phyloP scores from a whole-genome alignment of 2,329 filamentous ascomycete species.

The Ophiostoma triangulosporum region DNA sequence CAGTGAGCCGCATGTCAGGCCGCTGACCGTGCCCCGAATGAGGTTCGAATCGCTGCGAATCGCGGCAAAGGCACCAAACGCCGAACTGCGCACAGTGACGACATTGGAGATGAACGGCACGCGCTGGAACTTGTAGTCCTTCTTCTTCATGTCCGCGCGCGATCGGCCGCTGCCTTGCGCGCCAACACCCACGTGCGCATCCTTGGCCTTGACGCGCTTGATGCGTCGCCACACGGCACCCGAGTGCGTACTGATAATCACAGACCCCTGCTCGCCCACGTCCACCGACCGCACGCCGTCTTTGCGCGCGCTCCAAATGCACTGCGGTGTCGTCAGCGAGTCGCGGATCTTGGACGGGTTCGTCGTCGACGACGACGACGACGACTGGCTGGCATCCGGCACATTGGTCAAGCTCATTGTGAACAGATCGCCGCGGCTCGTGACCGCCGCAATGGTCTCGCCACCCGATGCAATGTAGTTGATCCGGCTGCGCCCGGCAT shows the following conservation, averaged over 20 bases:
- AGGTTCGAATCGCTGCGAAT: constrained; percentile 69
- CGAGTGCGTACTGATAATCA: constrained; percentile 85
- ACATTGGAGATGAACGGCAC: constrained; percentile 80
- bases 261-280: constrained; percentile 83
- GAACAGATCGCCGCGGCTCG: constrained; percentile 73
- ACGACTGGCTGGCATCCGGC: constrained; percentile 41
- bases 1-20: no score
- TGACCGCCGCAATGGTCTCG: constrained; percentile 82
- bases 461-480: constrained; percentile 69
- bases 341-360: constrained; percentile 84
- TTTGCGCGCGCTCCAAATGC: constrained; percentile 82
- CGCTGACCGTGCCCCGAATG: constrained; percentile 55
- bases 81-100: constrained; percentile 70
- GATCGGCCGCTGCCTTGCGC: constrained; percentile 3
- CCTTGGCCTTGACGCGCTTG: constrained; percentile 68
- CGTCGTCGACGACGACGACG: constrained; percentile 57
- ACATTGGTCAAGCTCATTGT: constrained; percentile 65
- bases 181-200: constrained; percentile 40
- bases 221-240: constrained; percentile 88
- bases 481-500: constrained; percentile 50
- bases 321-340: constrained; percentile 62
- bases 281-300: constrained; percentile 76
- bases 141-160: constrained; percentile 44
- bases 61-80: constrained; percentile 80
- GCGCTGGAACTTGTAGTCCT: constrained; percentile 91